Base-by-base conservation (phyloP, 148 eudicot species). In the Persicaria tinctoria region DNA sequence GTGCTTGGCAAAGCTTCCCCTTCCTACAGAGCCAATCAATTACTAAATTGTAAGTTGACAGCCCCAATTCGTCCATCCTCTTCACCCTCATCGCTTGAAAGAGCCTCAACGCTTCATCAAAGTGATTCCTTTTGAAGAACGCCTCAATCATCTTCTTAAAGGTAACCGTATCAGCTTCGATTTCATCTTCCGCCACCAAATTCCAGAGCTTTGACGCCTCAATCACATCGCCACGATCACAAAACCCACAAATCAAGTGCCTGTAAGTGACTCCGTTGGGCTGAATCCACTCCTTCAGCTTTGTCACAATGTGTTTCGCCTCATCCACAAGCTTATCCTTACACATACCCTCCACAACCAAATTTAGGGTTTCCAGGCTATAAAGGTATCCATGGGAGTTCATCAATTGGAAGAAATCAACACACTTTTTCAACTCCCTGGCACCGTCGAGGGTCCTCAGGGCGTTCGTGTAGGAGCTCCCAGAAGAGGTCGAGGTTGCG, bases 11-110 rank as follows among this genome's bases (percentile, higher is more conserved):
- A 46, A 91, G 87, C 82, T 88, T 91, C 12, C 90, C 93, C 72
- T 73, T 82, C 73, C 85, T 87, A 78, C 97, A 89, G 93, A 93
- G 85, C 98, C 97, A 93, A 53, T 80, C 76, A 55, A 91, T 93
- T 77, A 90, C 87, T 27, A 90, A 68, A 53, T 80, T 74, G 55
- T 91, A 93, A 0, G 90, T 89, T 0, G 93, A 83, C 71, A 86
- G 68, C 51, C 93, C 91, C 23, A 20, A 20, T 20, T 20, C 23
- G 23, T 20, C 23, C 23, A 20, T 20, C 23, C 23, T 20, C 23
- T 20, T 0, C 23, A 20, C 23, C 23, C 23, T 20, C 23, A 20
- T 20, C 23, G 0, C 23, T 20, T 20, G 23, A 20, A 20, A 20
- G 23, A 20, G 23, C 23, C 0, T 20, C 23, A 20, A 20, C 23